A percentile compares a stretch with the other conserved stretches of the same genome.
Conservation (phyloP, 345 rosid genomes). For the Erysimum cheiranthoides region DNA sequence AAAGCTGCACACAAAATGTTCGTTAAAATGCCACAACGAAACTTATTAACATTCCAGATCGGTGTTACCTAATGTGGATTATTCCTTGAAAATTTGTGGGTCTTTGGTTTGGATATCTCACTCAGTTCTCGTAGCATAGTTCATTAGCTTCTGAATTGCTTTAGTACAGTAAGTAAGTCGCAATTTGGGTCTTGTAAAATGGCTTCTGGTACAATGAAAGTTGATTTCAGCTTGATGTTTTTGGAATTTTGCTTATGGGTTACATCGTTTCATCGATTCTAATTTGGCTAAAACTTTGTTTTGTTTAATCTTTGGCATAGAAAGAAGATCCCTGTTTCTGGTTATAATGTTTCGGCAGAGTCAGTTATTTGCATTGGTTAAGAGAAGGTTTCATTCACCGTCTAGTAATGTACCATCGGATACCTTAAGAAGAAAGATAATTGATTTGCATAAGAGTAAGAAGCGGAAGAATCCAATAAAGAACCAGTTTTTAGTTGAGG, state of each 20-base stretch:
- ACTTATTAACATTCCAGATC: not conserved
- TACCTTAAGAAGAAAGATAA: conserved; percentile 61
- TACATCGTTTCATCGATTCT: not conserved
- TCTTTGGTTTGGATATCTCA: not conserved
- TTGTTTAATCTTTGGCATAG: conserved; percentile 3
- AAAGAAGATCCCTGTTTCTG: conserved; percentile 28
- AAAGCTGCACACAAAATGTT: conserved; percentile 41
- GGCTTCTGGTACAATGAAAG: not conserved
- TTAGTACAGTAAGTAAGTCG: not conserved
- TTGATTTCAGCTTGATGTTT: not conserved
- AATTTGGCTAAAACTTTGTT: conserved; percentile 4
- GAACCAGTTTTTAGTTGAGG: conserved; percentile 72
- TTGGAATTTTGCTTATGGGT: conserved; percentile 17
- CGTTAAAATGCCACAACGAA: conserved; percentile 24
- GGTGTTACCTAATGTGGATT: conserved; percentile 10
- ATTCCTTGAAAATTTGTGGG: not conserved
- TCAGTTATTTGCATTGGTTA: conserved; percentile 38
- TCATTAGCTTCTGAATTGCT: not conserved
- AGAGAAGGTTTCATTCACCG: conserved; percentile 54
- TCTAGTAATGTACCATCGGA: conserved; percentile 59
- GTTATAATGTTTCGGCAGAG: conserved; percentile 53
- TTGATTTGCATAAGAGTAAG: conserved; percentile 59
- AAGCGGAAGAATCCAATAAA: conserved; percentile 55
- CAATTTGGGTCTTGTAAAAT: not conserved
- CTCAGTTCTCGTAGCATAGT: conserved; percentile 1